Base-by-base conservation (phyloP, 2,329 filamentous ascomycete genomes). In the Diaporthe citriasiana region DNA sequence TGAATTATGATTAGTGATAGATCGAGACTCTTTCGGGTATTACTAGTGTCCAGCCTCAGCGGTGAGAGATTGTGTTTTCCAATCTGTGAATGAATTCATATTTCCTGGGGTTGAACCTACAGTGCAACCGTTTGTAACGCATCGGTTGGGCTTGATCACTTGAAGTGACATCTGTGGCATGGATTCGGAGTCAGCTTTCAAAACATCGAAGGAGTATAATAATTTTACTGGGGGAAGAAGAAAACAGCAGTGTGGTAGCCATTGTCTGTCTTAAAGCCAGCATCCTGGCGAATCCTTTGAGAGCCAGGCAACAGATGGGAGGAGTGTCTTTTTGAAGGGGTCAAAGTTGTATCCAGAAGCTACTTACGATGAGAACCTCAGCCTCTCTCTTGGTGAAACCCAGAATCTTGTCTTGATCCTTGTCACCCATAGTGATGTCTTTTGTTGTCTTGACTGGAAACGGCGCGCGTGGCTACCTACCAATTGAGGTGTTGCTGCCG, bases 331-430 rank as follows among this genome's bases (percentile, higher is more conserved):
- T 19, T 22, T 38, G 19, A 38, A 13, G 55, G 22, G 19, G 17
- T 15, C 9, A 15, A n/a, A 33, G n/a, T 8, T n/a, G 19, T 38
- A 25, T 15, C 12, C 9, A 22, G 1, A 22, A n/a, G 22, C 30
- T 38, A 10, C 33, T 57, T 57, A 57, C 19, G 17, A 50, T 65
- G 60, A 65, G 42, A 19, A 50, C 17, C 42, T 65, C 42, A 7
- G 42, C 60, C 42, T 65, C 60, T n/a, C 22, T 50, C 42, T 66
- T 38, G 42, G 60, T 66, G 42, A 66, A 38, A 8, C 60, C 42
- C 2, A 66, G 42, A 22, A 66, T 66, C 19, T 66, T 66, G 10
- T 1, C 40, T 17, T 66, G 15, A 22, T 25, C 30, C 12, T 17
- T 12, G 3, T 35, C 27, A 25, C 17, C 30, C 60, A 65, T 50